Evolutionary conservation across 2,329 filamentous ascomycete species (phyloP).

Genomic region (Dactylellina cionopaga): DNA sequence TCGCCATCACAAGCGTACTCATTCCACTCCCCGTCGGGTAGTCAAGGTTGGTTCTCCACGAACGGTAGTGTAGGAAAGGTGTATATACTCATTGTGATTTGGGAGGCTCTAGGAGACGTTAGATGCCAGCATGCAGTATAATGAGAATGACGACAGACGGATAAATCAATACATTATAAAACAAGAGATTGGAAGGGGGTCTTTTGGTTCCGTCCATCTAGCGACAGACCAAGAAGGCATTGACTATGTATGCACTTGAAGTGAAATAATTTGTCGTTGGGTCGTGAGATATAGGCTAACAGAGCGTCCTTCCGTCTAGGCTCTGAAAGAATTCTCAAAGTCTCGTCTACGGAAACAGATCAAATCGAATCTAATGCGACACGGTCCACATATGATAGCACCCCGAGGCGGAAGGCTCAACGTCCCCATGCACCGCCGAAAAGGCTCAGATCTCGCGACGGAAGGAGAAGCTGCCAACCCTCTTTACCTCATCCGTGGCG

Average conservation of each 20-base stretch:
- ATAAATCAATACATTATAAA: constrained; percentile 70
- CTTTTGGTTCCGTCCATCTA: constrained; percentile 91
- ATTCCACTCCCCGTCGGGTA: constrained; percentile 54
- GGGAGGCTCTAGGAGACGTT: constrained; percentile 54
- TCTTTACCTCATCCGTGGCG: constrained; percentile 87
- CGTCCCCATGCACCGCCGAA: constrained; percentile 68
- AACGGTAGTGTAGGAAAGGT: background rate
- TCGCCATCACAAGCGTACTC: constrained; percentile 55
- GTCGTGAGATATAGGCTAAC: too few relatives aligned
- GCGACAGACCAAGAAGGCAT: constrained; percentile 88
- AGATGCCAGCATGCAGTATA: constrained; percentile 56
- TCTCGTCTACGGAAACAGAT: constrained; percentile 86
- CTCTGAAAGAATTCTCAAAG: constrained; percentile 98
- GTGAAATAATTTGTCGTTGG: too few relatives aligned
- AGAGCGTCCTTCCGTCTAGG: too few relatives aligned
- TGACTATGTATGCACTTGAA: constrained; percentile 81
- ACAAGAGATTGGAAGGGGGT: constrained; percentile 95
- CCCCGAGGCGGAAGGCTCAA: constrained; percentile 68
- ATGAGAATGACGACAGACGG: constrained; percentile 55
- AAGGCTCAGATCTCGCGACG: constrained; percentile 65
- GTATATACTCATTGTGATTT: background rate
- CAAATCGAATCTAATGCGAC: constrained; percentile 84
- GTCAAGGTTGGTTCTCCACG: constrained; percentile 51
- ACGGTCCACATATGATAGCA: constrained; percentile 66
- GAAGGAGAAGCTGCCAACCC: constrained; percentile 73